Base-by-base conservation (phyloP, 1,139 yeast genomes). In the Kodamaea arcana region DNA sequence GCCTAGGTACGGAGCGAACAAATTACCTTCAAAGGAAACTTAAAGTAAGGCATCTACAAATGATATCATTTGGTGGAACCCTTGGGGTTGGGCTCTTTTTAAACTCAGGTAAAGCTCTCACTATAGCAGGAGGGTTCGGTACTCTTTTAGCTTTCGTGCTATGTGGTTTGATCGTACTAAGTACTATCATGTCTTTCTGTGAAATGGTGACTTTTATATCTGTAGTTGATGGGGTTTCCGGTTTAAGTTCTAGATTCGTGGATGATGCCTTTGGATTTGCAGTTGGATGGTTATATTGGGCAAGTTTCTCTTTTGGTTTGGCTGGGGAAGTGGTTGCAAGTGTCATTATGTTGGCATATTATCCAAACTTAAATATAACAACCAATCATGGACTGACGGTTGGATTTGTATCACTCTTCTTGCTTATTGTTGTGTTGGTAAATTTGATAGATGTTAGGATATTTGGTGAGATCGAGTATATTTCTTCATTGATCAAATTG, bases 151-250 rank as follows among this genome's bases (percentile, higher is more conserved):
- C 95, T 2, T 86, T 79, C 50, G 41, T 71, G 0, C 59, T 85
- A 9, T 75, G 86, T 26, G 94, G 94, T 0, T 50, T 76, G 1
- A 68, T 86, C 12, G 88, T 84, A 0, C 56, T 81, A 29, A 73
- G 83, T 2, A 79, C 94, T 1, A 75, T 85, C 71, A 62, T 80
- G 16, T 78, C 90, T 4, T 81, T 85, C 52, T 85, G 94, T 41
- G 96, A 87, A 58, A 83, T 87, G 83, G 87, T 85, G 9, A 83
- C 95, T 0, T 68, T 86, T 43, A 77, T 85, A 17, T 94, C 95
- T 0, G 75, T 84, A 17, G 83, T 85, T 16, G 88, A 87, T 33
- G 94, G 94, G 5, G 83, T 81, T 15, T 77, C 84, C 2, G 87
- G 87, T 0, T 65, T 84, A 18, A 77, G 87, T 2, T 76, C 92